phyloP scores from a whole-genome alignment of 2,329 filamentous ascomycete genomes.

The Colletotrichum neosansevieriae region DNA sequence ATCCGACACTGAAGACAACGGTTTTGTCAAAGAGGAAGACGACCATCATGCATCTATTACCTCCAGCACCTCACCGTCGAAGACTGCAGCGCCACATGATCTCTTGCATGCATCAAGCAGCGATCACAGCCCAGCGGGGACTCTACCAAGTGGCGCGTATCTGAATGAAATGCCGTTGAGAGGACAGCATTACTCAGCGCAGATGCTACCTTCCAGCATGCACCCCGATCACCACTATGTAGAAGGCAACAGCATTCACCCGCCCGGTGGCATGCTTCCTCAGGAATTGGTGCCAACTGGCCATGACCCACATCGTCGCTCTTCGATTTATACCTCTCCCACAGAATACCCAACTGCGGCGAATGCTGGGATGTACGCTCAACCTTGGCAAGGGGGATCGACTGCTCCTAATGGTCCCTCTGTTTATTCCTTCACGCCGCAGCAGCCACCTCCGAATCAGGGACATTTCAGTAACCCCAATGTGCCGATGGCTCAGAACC shows the following conservation, averaged over 20 bases:
- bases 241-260: conserved; percentile 52
- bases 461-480: conserved; percentile 48
- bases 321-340: conserved; percentile 57
- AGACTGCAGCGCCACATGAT: conserved; percentile 48
- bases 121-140: conserved; percentile 52
- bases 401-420: conserved; percentile 55
- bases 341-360: conserved; percentile 60
- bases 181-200: conserved; percentile 53
- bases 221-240: conserved; percentile 55
- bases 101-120: conserved; percentile 52
- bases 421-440: conserved; percentile 60
- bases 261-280: conserved; percentile 53
- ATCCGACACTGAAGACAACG: conserved; percentile 61
- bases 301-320: conserved; percentile 59
- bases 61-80: conserved; percentile 52
- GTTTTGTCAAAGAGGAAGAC: conserved; percentile 56
- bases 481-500: conserved; percentile 50
- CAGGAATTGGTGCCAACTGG: conserved; percentile 59
- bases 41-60: conserved; percentile 53
- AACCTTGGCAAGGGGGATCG: conserved; percentile 59
- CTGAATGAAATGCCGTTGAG: conserved; percentile 60
- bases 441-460: conserved; percentile 50
- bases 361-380: conserved; percentile 54
- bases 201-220: conserved; percentile 58
- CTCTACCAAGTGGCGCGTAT: conserved; percentile 51